Evolutionary conservation across 2,329 filamentous ascomycete species (phyloP), one percentile per base, ranked within the genome.

Genomic region (Helicocarpus griseus): DNA sequence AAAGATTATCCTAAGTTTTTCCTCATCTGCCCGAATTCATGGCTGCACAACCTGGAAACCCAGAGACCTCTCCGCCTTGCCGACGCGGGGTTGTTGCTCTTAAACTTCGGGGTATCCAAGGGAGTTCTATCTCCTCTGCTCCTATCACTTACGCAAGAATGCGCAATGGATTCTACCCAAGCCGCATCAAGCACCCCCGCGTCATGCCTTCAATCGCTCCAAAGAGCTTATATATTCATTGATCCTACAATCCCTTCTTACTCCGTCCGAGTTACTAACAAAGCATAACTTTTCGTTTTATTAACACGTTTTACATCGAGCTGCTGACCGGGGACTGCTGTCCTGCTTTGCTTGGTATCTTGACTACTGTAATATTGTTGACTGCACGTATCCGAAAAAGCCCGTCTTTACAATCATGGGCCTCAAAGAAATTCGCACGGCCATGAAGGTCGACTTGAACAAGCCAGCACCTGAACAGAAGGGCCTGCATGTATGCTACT

Each of bases 361-460:
- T n/a, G n/a, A n/a, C n/a, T n/a, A n/a, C n/a, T n/a, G n/a, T n/a
- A n/a, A n/a, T 43, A 39, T 13, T 4, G 9, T 31, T 21, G n/a
- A 45, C 14, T 29, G 14, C 28, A 31, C 14, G 2, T n/a, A n/a
- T 9, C 19, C 19, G n/a, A 33, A 14, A 6, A 14, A 19, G 6
- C 4, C 13, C n/a, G 8, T 2, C 0, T n/a, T 14, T 26, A 38
- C n/a, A 45, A 58, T 28, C 24, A 73, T 73, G 70, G 67, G 67
- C 49, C 51, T 61, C 49, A 68, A 64, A 31, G 65, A 60, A 45
- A 83, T 91, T 58, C 81, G 87, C 52, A 87, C 82, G 33, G 83
- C 82, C 17, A 79, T 85, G 51, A 85, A 85, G 65, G 85, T 91
- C 40, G 82, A 85, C 62, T 72, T 90, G 26, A 78, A 87, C 53